These are phyloP conservation scores for Diaporthe sp. DNA, from an alignment of 2,329 filamentous ascomycete species.

Conservation along the genomic window DNA sequence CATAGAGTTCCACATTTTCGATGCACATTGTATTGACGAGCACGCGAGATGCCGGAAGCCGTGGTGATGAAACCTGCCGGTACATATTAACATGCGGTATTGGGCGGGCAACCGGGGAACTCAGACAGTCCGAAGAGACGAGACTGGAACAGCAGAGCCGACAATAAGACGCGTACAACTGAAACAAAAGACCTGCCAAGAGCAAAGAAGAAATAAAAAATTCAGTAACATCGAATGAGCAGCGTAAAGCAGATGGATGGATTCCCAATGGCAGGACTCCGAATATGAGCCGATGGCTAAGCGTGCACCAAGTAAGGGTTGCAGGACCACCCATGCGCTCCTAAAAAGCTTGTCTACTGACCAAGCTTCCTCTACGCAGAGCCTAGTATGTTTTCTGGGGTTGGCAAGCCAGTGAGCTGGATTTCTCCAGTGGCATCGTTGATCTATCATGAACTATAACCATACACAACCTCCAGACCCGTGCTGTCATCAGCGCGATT, in stretches of 20 bases:
- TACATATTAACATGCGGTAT: not conserved
- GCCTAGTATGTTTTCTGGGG: not conserved
- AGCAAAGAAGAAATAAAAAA: too few relatives aligned
- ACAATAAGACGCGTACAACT: too few relatives aligned
- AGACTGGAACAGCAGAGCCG: not conserved
- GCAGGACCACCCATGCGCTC: not conserved
- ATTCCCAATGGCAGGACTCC: not conserved
- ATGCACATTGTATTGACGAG: too few relatives aligned
- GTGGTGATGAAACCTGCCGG: too few relatives aligned
- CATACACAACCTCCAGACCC: constrained; percentile 1
- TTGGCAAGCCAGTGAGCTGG: too few relatives aligned
- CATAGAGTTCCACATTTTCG: too few relatives aligned
- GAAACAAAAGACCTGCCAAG: too few relatives aligned
- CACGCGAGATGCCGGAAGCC: too few relatives aligned
- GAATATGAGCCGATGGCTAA: not conserved
- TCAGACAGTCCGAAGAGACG: not conserved
- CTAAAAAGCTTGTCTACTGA: not conserved
- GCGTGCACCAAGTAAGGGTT: not conserved
- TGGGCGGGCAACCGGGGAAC: not conserved
- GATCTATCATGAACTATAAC: not conserved
- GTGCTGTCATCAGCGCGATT: constrained; percentile 10
- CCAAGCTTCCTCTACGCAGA: not conserved
- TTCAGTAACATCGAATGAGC: not conserved
- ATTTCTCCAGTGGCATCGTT: too few relatives aligned
- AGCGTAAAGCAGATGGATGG: not conserved